Evolutionary conservation across 78 protist species (phyloP), one percentile per base, ranked within the genome.

Genomic region (Dictyostelium firmibasis): DNA sequence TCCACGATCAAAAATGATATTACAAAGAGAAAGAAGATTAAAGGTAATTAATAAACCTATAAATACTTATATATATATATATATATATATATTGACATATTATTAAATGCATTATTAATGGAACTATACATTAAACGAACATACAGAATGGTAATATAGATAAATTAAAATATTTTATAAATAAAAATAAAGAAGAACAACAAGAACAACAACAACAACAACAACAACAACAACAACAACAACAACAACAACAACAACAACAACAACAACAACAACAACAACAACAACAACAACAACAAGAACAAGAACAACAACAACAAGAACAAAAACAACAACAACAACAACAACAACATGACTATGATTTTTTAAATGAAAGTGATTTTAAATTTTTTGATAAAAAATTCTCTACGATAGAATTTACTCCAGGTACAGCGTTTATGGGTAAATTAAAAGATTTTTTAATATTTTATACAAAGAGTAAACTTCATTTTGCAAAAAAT

Each of bases 1-100:
- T n/a, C 93, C 93, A 20, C 9, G 81, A 18, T 77, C 93, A 35
- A 87, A 87, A 23, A 33, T 87, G 53, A 29, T 62, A 0, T 33
- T 33, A 25, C 93, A 87, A 43, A 87, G 85, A 87, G 60, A 62
- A 38, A 87, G 93, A 87, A 44, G 93, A 57, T 43, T 76, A 18
- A 25, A 14, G 3, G 93, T 87, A 87, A 36, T n/a, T n/a, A n/a
- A n/a, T n/a, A n/a, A n/a, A n/a, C n/a, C n/a, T n/a, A n/a, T n/a
- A n/a, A n/a, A n/a, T n/a, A n/a, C n/a, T n/a, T n/a, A n/a, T n/a
- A 33, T 10, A 76, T 0, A 62, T 2, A 14, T 16, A n/a, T 20
- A 23, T 14, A n/a, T 43, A 31, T 2, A 43, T 43, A 20, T 25
- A 20, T 2, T 0, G 2, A 36, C 8, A 77, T 16, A 35, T 43